phyloP scores from a whole-genome alignment of 2,329 filamentous ascomycete genomes.

The Taxawa tesnikishii region DNA sequence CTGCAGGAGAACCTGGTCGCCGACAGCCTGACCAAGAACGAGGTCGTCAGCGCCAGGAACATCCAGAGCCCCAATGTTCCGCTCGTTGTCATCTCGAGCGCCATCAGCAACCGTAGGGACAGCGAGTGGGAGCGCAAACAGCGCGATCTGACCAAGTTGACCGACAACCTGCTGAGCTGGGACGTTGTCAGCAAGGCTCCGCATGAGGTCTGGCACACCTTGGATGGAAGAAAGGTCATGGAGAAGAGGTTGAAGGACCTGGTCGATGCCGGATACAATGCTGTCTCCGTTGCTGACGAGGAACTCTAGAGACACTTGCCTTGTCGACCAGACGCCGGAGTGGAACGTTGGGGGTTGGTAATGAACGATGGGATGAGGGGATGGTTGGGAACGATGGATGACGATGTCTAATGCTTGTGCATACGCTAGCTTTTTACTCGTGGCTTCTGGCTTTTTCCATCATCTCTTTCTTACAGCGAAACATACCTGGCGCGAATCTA shows the following conservation, averaged over 20 bases:
- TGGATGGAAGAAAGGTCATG: slow-evolving; percentile 59
- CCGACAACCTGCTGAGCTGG: slow-evolving; percentile 68
- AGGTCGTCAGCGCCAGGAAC: slow-evolving; percentile 63
- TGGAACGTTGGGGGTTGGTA: neutral
- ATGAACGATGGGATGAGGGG: neutral
- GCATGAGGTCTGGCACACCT: slow-evolving; percentile 72
- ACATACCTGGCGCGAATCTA: too few species aligned
- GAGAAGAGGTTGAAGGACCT: slow-evolving; percentile 68
- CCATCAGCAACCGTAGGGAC: slow-evolving; percentile 53
- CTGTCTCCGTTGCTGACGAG: neutral
- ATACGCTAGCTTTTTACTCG: neutral
- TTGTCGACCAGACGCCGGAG: too few species aligned
- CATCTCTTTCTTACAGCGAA: too few species aligned
- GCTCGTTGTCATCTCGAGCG: slow-evolving; percentile 72
- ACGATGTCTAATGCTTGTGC: neutral
- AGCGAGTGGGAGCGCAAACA: slow-evolving; percentile 73
- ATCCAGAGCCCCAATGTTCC: slow-evolving; percentile 70
- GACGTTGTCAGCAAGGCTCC: slow-evolving; percentile 76
- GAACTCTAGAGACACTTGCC: too few species aligned
- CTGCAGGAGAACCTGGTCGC: slow-evolving; percentile 89
- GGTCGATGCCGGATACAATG: slow-evolving; percentile 31
- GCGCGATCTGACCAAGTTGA: slow-evolving; percentile 69
- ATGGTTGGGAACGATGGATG: neutral
- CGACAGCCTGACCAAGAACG: slow-evolving; percentile 68
- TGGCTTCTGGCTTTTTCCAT: too few species aligned